These are phyloP conservation scores for Vaccinium vitisidaea DNA, from an alignment of 148 eudicot genomes.

Conservation along the genomic window DNA sequence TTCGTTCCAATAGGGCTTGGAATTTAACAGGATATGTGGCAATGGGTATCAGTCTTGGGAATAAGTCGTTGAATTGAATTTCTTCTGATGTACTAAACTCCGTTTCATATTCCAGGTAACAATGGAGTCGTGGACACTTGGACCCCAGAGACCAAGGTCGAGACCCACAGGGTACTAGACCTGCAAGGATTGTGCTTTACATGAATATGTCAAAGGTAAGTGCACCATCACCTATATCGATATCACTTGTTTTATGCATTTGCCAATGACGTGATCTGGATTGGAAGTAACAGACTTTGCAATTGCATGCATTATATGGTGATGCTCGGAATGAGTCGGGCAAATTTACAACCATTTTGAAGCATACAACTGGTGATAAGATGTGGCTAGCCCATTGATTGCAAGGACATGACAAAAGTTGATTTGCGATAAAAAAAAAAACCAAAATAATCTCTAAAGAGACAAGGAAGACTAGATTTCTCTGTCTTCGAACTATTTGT, in stretches of 20 bases:
- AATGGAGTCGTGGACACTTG: not conserved
- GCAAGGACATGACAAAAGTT: not conserved
- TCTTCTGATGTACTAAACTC: not conserved
- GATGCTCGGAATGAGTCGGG: not conserved
- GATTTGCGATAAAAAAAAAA: not conserved
- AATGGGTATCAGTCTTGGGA: not conserved
- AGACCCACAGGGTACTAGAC: not conserved
- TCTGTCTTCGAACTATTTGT: not conserved
- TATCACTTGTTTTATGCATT: not conserved
- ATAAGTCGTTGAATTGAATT: not conserved
- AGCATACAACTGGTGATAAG: not conserved
- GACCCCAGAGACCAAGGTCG: not conserved
- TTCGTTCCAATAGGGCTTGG: not conserved
- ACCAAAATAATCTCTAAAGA: not conserved
- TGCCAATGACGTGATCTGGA: not conserved
- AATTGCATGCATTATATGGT: not conserved
- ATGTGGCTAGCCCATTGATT: not conserved
- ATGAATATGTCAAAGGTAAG: not conserved
- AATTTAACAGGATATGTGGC: not conserved
- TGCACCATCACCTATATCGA: not conserved
- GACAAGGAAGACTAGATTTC: not conserved
- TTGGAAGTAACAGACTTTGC: not conserved
- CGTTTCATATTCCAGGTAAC: not conserved
- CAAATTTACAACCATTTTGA: not conserved
- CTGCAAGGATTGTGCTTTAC: not conserved